Evolutionary conservation across 176 grass and related monocot species (phyloP).

Genomic region (Metroxylon sagu): DNA sequence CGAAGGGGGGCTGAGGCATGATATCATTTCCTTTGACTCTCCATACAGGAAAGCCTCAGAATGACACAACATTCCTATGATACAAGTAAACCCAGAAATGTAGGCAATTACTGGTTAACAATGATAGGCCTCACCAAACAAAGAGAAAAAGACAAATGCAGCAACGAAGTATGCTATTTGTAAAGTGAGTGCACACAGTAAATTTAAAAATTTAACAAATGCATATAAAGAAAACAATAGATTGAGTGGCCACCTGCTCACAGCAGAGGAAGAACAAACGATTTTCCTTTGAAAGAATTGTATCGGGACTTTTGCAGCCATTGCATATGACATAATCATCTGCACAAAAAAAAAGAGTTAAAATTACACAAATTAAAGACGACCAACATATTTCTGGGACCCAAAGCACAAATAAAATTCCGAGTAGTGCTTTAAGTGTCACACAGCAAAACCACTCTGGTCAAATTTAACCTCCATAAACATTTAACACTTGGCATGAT

Average conservation of each 20-base stretch:
- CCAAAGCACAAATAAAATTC: too few species aligned
- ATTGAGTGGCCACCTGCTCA: conserved; percentile 55
- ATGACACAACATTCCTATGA: conserved; percentile 13
- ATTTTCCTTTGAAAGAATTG: conserved; percentile 79
- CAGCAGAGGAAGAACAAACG: conserved; percentile 75
- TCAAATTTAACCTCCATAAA: too few species aligned
- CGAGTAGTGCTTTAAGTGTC: too few species aligned
- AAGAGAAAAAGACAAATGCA: background rate
- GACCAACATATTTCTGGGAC: background rate
- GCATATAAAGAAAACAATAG: background rate
- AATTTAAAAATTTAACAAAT: background rate
- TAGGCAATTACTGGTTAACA: conserved; percentile 21
- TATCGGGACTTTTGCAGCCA: conserved; percentile 82
- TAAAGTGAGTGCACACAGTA: background rate
- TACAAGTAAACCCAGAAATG: conserved; percentile 22
- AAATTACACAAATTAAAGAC: conserved; percentile 2
- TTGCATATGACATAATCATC: conserved; percentile 88
- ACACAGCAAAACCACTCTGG: too few species aligned
- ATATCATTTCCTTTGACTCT: too few species aligned
- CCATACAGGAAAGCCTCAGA: conserved; percentile 1
- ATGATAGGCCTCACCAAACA: conserved; percentile 17
- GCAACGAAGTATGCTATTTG: too few species aligned
- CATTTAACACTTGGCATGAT: too few species aligned
- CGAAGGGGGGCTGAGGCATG: too few species aligned
- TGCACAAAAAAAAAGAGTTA: conserved; percentile 21